phyloP scores from a whole-genome alignment of 208 protist genomes.

The Leishmania aethiopica region DNA sequence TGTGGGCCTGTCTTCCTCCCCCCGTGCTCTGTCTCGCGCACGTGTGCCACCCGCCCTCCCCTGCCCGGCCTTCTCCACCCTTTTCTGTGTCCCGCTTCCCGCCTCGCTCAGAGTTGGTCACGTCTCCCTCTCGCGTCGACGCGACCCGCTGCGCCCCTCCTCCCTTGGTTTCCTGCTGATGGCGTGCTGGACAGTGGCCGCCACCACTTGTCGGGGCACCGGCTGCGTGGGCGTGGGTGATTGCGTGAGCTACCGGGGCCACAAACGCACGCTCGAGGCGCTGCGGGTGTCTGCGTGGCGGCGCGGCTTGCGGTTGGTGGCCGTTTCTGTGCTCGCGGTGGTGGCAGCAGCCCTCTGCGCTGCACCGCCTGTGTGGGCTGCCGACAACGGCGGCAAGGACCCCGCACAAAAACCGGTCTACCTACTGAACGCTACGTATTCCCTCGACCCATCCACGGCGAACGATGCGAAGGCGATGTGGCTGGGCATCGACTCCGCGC shows the following conservation, averaged over 20 bases:
- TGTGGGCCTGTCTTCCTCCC: background rate
- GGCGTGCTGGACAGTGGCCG: background rate
- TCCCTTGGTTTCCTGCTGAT: background rate
- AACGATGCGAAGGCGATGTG: conserved; percentile 20
- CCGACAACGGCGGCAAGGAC: background rate
- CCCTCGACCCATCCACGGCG: background rate
- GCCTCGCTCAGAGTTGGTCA: background rate
- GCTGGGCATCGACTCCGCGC: conserved; percentile 25
- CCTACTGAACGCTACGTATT: conserved; percentile 29
- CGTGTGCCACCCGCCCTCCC: background rate
- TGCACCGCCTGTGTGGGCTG: background rate
- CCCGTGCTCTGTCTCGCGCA: background rate
- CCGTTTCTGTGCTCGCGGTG: background rate
- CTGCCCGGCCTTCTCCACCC: background rate
- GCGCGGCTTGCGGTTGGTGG: background rate
- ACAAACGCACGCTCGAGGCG: background rate
- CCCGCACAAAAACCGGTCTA: conserved; percentile 2
- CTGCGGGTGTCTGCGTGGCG: background rate
- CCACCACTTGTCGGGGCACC: background rate
- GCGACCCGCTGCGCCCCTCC: background rate
- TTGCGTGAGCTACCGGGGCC: background rate
- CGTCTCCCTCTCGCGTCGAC: background rate
- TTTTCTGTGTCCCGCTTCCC: background rate
- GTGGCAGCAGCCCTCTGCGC: background rate
- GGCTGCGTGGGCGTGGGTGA: background rate